Evolutionary conservation across 2,329 filamentous ascomycete species (phyloP).

Genomic region (Emmonsiellopsis sp.): DNA sequence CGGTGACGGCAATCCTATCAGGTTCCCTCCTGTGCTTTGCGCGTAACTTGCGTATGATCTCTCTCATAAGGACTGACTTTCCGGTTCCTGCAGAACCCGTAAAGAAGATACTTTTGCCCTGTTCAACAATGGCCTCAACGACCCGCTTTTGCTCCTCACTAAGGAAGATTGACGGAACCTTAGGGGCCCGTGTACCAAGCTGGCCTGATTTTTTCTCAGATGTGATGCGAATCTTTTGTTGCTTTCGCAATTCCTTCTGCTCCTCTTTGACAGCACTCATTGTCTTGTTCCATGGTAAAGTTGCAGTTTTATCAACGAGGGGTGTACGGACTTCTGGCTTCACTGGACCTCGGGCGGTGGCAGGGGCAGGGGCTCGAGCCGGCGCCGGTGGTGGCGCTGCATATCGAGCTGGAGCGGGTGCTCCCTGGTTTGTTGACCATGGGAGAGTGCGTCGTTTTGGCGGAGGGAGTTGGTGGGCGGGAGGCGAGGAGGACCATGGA

Average conservation of each 20-base stretch:
- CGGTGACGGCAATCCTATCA: conserved; percentile 83
- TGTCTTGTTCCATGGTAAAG: conserved; percentile 61
- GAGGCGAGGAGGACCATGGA: conserved; percentile 43
- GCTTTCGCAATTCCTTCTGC: conserved; percentile 60
- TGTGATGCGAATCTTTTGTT: conserved; percentile 39
- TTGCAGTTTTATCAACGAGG: conserved; percentile 30
- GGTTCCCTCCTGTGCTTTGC: conserved; percentile 66
- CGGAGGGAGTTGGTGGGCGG: conserved; percentile 20
- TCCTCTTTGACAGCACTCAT: conserved; percentile 67
- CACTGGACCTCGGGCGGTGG: background rate
- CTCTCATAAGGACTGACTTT: conserved; percentile 89
- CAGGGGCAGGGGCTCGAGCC: background rate
- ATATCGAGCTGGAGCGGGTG: background rate
- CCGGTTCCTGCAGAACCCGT: conserved; percentile 93
- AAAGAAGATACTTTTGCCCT: conserved; percentile 88
- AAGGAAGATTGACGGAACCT: conserved; percentile 54
- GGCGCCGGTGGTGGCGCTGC: background rate
- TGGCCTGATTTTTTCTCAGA: conserved; percentile 27
- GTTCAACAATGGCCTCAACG: conserved; percentile 68
- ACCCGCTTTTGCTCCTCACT: conserved; percentile 83
- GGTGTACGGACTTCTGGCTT: conserved; percentile 30
- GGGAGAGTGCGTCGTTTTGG: conserved; percentile 51
- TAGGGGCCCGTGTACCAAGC: conserved; percentile 12
- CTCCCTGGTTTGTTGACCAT: conserved; percentile 35
- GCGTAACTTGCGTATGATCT: conserved; percentile 75